Base-by-base conservation (phyloP, 305 asterid genomes). In the Fraxinus albicans region DNA sequence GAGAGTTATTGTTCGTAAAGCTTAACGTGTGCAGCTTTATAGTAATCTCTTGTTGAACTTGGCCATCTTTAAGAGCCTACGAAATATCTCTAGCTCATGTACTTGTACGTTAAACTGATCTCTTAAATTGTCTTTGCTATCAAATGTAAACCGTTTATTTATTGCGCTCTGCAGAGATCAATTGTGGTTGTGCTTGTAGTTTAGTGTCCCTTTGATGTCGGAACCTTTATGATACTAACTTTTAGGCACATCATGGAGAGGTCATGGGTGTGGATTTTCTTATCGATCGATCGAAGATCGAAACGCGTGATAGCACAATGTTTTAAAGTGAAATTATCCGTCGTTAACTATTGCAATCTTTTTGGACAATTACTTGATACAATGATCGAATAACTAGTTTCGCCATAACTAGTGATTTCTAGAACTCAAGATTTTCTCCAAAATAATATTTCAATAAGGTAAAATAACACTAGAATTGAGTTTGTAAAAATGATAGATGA, bases 1-100 rank as follows among this genome's bases (percentile, higher is more conserved):
- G 77, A 89, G 98, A 58, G 85, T 92, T 5, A 89, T 96, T 76
- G 91, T 93, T 35, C 98, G 98, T 12, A 96, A 96, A 86, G 93
- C 97, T 76, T 96, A 89, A 73, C 76, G 23, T 27, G 75, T 29
- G 75, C 75, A 9, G 75, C 75, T 69, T 31, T 29, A 10, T 69
- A 31, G 15, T 29, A 27, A 29, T 69, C 23, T 69, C 75, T 27
- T 12, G 7, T 63, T 15, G 31, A 23, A 27, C 38, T 12, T 10
- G 1, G 13, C 35, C 38, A 23, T 63, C 72, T 63, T 63, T 23
- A 23, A 21, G 73, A 27, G 34, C 33, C 12, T 9, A 25, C 12
- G 34, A 65, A 65, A 65, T 27, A 23, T 65, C 31, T 65, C 6
- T 7, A 25, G n/a, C 75, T 69, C 75, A 69, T 13, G 1, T 9